phyloP scores from a whole-genome alignment of 768 basidiomycete genomes.

The Pulveroboletus ravenelii region DNA sequence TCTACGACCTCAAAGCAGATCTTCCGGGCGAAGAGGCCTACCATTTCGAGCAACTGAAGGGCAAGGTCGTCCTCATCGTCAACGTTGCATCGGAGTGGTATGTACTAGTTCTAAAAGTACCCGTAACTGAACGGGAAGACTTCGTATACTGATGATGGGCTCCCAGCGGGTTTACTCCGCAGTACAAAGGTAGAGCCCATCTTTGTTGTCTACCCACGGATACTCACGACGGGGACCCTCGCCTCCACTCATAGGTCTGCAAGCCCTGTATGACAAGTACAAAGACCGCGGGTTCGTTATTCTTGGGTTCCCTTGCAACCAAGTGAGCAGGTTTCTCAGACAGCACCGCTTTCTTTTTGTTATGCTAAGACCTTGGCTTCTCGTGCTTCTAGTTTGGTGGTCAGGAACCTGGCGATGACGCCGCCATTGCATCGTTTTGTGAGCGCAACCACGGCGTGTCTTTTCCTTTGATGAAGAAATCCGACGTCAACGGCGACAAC shows the following conservation, averaged over 20 bases:
- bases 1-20: conserved; percentile 68
- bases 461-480: conserved; percentile 90
- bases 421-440: conserved; percentile 71
- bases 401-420: conserved; percentile 82
- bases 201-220: neutral
- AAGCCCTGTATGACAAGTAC: conserved; percentile 77
- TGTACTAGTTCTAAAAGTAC: neutral
- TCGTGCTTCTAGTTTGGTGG: conserved; percentile 57
- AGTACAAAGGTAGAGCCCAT: conserved; percentile 55
- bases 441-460: conserved; percentile 80
- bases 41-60: conserved; percentile 66
- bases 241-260: conserved; percentile 51
- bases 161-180: conserved; percentile 75
- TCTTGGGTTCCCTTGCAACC: conserved; percentile 91
- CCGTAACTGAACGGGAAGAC: neutral
- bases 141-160: neutral
- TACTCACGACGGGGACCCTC: neutral
- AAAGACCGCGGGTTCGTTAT: conserved; percentile 71
- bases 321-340: conserved; percentile 37
- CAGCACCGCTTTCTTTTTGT: too few species aligned
- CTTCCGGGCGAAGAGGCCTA: conserved; percentile 50
- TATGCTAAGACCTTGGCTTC: neutral
- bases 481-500: conserved; percentile 84
- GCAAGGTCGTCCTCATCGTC: conserved; percentile 74
- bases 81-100: conserved; percentile 74